phyloP scores from a whole-genome alignment of 106 monocot genomes.

The Dactylorhiza incarnata region DNA sequence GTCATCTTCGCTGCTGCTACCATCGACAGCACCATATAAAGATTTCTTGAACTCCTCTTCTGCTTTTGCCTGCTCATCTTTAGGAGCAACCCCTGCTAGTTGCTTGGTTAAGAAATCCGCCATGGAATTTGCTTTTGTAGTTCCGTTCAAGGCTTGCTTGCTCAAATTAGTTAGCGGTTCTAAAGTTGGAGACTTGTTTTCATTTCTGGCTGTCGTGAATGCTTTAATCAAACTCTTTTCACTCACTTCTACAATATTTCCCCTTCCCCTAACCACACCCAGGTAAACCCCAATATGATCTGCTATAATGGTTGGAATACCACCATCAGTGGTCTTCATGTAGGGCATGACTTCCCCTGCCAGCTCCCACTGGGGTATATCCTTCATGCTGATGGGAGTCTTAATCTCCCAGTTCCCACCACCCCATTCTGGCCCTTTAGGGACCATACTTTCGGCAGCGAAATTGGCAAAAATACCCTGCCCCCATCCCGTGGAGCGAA shows the following conservation, averaged over 20 bases:
- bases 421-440: constrained; percentile 98
- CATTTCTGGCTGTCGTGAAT: constrained; percentile 38
- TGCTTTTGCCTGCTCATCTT: constrained; percentile 90
- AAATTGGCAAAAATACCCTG: constrained; percentile 97
- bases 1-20: constrained; percentile 87
- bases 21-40: constrained; percentile 67
- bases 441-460: constrained; percentile 96
- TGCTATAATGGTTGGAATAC: constrained; percentile 64
- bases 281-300: constrained; percentile 95
- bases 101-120: constrained; percentile 48
- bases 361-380: constrained; percentile 95
- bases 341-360: constrained; percentile 95
- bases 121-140: constrained; percentile 26
- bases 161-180: constrained; percentile 18
- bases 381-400: constrained; percentile 66
- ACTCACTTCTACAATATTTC: constrained; percentile 79
- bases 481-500: constrained; percentile 89
- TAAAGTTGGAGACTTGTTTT: constrained; percentile 26
- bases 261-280: constrained; percentile 78
- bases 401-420: constrained; percentile 99
- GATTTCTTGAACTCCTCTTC: constrained; percentile 91
- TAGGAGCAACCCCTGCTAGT: constrained; percentile 25
- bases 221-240: constrained; percentile 81
- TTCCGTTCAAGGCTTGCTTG: constrained; percentile 15
- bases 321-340: constrained; percentile 84